Base-by-base conservation (phyloP, 768 basidiomycete genomes). In the Panaeolus papilionaceus region DNA sequence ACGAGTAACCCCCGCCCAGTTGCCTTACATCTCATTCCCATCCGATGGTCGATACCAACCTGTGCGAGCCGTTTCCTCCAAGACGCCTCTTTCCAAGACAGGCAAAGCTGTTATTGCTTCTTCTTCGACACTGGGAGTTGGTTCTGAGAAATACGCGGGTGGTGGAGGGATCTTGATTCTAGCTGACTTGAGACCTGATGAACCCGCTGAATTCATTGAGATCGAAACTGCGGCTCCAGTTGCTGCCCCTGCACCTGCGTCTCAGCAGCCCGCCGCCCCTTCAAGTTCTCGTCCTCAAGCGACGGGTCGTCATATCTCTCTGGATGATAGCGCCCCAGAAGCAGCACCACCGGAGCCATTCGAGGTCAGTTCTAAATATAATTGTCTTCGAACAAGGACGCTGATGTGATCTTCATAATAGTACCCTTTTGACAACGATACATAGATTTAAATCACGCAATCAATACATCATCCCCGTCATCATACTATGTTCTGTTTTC, bases 161-260 rank as follows among this genome's bases (percentile, higher is more conserved):
- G 95, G 94, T 20, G 93, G 93, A 54, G 96, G 96, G 4, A 96
- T 99, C 70, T 75, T 99, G 65, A 86, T 99, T 68, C 78, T 99
- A 67, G 80, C 85, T 42, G 96, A 98, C 78, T 84, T 84, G 58
- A 85, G 83, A 70, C 90, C 93, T 10, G 86, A 85, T 28, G 91
- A 91, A 66, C 86, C 87, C 67, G 86, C 85, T 4, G 92, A 95
- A 74, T 91, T 91, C 75, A 90, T 98, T 66, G 87, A 88, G 66
- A 79, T 87, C 63, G 82, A 82, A 64, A 79, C 84, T 14, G 79
- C 80, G 23, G 75, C 76, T 9, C 74, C 73, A 39, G 71, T 73
- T 12, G 75, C 74, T 37, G 74, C 70, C 9, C 69, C 79, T 39
- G 72, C 73, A 8, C 67, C 75, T 18, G 74, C 71, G 18, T 12